phyloP scores from a whole-genome alignment of 495 filamentous ascomycete species.

The Annulohypoxylon moriforme region DNA sequence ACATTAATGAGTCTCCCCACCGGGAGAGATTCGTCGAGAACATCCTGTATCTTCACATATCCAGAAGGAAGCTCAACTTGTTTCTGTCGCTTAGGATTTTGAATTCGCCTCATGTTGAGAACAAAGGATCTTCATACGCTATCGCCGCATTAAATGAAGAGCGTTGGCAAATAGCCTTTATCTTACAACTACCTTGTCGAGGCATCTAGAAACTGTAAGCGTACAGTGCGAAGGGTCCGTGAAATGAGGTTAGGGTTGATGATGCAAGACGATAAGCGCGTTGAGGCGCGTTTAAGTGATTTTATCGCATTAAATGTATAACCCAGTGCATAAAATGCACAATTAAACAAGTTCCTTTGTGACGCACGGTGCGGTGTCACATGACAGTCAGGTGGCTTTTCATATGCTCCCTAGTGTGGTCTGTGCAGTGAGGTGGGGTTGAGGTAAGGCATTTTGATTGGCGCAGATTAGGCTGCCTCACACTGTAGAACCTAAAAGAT shows the following conservation, averaged over 20 bases:
- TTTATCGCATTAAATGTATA: background rate
- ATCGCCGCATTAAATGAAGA: slow-evolving; percentile 5
- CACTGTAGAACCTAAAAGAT: slow-evolving; percentile 17
- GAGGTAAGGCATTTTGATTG: slow-evolving; percentile 3
- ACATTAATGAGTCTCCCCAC: slow-evolving; percentile 55
- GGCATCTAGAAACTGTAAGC: slow-evolving; percentile 16
- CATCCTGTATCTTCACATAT: slow-evolving; percentile 46
- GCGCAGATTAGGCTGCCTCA: slow-evolving; percentile 7
- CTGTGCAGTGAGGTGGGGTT: slow-evolving; percentile 24
- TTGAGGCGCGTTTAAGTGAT: slow-evolving; percentile 25
- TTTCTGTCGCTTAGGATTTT: slow-evolving; percentile 4
- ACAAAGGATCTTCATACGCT: slow-evolving; percentile 3
- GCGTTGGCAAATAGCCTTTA: slow-evolving; percentile 11
- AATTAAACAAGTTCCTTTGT: slow-evolving; percentile 4
- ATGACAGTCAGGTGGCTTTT: slow-evolving; percentile 44
- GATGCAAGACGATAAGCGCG: slow-evolving; percentile 19
- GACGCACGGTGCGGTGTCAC: slow-evolving; percentile 36
- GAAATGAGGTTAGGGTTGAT: background rate
- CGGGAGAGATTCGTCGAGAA: slow-evolving; percentile 42
- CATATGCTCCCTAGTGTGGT: slow-evolving; percentile 1
- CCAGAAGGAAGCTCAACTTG: slow-evolving; percentile 43
- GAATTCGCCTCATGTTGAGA: slow-evolving; percentile 36
- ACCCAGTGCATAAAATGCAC: slow-evolving; percentile 13
- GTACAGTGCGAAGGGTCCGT: background rate
- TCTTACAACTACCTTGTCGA: background rate